phyloP scores from a whole-genome alignment of 441 rosid genomes.

The Manihot esculenta region DNA sequence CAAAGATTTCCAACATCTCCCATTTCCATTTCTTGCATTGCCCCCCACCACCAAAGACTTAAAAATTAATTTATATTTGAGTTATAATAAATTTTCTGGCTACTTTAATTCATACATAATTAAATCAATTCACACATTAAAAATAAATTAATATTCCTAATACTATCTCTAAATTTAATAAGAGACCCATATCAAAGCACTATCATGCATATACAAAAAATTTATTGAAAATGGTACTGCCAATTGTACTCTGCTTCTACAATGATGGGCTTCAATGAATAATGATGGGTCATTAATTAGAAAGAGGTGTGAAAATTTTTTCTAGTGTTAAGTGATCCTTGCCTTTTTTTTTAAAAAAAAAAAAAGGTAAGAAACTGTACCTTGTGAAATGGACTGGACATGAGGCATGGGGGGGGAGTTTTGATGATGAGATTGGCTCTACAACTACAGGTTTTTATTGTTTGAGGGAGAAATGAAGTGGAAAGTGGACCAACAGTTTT shows the following conservation, averaged over 20 bases:
- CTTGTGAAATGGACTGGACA: slow-evolving; percentile 21
- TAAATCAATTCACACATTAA: too few relatives aligned
- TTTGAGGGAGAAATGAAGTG: neutral
- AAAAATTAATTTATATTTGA: too few relatives aligned
- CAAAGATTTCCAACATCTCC: slow-evolving; percentile 31
- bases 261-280: slow-evolving; percentile 3
- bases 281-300: slow-evolving; percentile 9
- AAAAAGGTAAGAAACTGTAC: neutral
- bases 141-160: too few relatives aligned
- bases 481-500: slow-evolving; percentile 9
- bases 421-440: slow-evolving; percentile 14
- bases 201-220: neutral
- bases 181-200: too few relatives aligned
- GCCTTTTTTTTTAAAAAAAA: too few relatives aligned
- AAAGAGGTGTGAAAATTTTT: too few relatives aligned
- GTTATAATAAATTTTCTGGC: too few relatives aligned
- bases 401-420: slow-evolving; percentile 23
- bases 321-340: too few relatives aligned
- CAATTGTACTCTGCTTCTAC: neutral
- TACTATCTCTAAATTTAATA: too few relatives aligned
- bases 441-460: neutral
- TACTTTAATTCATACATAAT: too few relatives aligned
- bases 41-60: too few relatives aligned
- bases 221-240: neutral
- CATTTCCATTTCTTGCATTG: neutral